Percentiles rank a stretch among this genome's conserved stretches.
phyloP scores from a whole-genome alignment of 371 early-diverging fungal genomes.

The Apophysomyces ossiformis region DNA sequence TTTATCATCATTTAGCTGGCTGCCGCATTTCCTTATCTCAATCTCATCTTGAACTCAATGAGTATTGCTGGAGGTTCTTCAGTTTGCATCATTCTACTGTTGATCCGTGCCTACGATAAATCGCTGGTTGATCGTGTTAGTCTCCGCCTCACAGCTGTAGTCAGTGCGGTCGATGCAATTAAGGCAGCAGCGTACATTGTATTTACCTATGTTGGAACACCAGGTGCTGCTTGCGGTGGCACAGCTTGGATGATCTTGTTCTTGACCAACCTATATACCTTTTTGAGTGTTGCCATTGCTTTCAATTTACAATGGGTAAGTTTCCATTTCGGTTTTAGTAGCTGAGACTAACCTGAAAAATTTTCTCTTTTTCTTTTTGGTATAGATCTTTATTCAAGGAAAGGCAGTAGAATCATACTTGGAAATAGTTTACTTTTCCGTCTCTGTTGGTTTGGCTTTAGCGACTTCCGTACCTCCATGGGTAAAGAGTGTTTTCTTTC shows the following conservation, averaged over 20 bases:
- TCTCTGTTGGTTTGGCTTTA: slow-evolving; percentile 11
- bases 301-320: slow-evolving; percentile 26
- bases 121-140: slow-evolving; percentile 19
- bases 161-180: slow-evolving; percentile 21
- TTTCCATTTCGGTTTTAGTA: slow-evolving; percentile 1
- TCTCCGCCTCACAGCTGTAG: slow-evolving; percentile 20
- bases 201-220: slow-evolving; percentile 21
- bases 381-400: slow-evolving; percentile 19
- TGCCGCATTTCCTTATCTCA: slow-evolving; percentile 11
- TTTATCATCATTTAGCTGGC: neutral
- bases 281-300: slow-evolving; percentile 21
- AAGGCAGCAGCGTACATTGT: slow-evolving; percentile 21
- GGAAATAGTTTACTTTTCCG: slow-evolving; percentile 14
- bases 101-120: slow-evolving; percentile 19
- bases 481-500: slow-evolving; percentile 9
- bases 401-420: slow-evolving; percentile 8
- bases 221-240: slow-evolving; percentile 18
- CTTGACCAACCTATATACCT: slow-evolving; percentile 21
- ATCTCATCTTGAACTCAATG: slow-evolving; percentile 13
- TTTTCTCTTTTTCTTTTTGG: neutral
- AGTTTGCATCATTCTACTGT: slow-evolving; percentile 14
- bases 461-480: slow-evolving; percentile 20
- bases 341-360: neutral
- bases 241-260: slow-evolving; percentile 22
- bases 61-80: slow-evolving; percentile 14